Evolutionary conservation across 2,329 filamentous ascomycete species (phyloP), one percentile per base, ranked within the genome.

Genomic region (Botrytis medusae): DNA sequence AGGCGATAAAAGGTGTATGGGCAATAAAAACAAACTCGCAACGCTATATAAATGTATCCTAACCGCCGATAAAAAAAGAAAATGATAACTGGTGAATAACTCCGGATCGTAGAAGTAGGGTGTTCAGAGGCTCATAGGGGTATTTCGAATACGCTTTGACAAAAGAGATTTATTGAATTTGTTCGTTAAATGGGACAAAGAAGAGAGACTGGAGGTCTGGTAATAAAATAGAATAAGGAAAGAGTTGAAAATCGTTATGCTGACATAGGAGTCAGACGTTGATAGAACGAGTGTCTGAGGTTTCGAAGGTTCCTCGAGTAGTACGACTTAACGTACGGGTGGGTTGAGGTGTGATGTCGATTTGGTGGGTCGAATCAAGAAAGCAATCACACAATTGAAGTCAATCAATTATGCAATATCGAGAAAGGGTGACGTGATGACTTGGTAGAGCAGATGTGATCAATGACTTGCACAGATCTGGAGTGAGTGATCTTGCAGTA

Each of bases 121-220:
- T 68, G 64, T 68, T 82, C 81, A 82, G 80, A 82, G 81, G 81
- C 80, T 82, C 82, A 82, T 83, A 80, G 79, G 81, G 79, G 79
- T 78, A 80, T 80, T 81, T 80, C 75, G 79, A 89, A 82, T 78
- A 72, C 70, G 70, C 86, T 85, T 76, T 83, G 78, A 84, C 79
- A 71, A 90, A 84, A 3, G 87, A 88, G 65, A 85, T 84, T 7
- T 82, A 79, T 68, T 85, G 86, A 75, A 89, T 65, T 78, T 70
- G 79, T 76, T 81, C 80, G 80, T 81, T 78, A 80, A 77, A 73
- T 69, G 77, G 76, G 70, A 74, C 73, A 77, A 76, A 74, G 77
- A 76, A 75, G 73, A 75, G 73, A 76, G 77, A 78, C 78, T 75
- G 72, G 78, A 75, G 40, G 78, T 79, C 79, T 80, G 76, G 74